phyloP scores from a whole-genome alignment of 2,329 filamentous ascomycete genomes.

The Colletotrichum sidae region DNA sequence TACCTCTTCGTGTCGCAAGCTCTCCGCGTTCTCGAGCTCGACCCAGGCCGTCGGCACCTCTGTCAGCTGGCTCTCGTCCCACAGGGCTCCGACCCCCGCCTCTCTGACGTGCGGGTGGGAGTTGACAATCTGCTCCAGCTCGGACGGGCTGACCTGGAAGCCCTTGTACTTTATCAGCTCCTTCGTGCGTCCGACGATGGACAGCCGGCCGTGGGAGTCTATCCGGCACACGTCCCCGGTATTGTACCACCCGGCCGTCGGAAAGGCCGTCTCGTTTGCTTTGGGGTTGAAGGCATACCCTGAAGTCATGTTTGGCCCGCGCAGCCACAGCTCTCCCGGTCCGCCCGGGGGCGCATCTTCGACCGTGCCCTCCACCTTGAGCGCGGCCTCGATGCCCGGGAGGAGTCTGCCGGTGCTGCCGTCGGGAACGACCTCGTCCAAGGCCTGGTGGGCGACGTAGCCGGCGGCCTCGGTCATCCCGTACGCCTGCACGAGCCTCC shows the following conservation, averaged over 20 bases:
- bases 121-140: constrained; percentile 51
- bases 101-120: constrained; percentile 51
- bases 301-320: constrained; percentile 56
- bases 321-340: constrained; percentile 56
- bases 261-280: constrained; percentile 51
- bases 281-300: constrained; percentile 55
- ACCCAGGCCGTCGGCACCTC: constrained; percentile 54
- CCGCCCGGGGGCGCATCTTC: constrained; percentile 50
- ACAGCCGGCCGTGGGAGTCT: constrained; percentile 46
- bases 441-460: constrained; percentile 55
- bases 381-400: constrained; percentile 52
- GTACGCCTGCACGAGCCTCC: constrained; percentile 55
- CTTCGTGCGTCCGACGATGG: constrained; percentile 53
- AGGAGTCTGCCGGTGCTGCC: constrained; percentile 51
- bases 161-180: constrained; percentile 57
- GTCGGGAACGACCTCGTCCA: constrained; percentile 45
- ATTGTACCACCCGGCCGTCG: constrained; percentile 54
- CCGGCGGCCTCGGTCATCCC: constrained; percentile 59
- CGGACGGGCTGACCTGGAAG: constrained; percentile 52
- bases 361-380: constrained; percentile 50
- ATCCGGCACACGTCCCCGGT: constrained; percentile 58
- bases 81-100: constrained; percentile 48
- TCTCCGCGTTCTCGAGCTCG: constrained; percentile 41
- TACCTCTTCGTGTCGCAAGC: constrained; percentile 29
- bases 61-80: constrained; percentile 52